Percentiles rank a stretch among this genome's conserved stretches.
phyloP scores from a whole-genome alignment of 106 monocot species.

The Vanilla planifolia region DNA sequence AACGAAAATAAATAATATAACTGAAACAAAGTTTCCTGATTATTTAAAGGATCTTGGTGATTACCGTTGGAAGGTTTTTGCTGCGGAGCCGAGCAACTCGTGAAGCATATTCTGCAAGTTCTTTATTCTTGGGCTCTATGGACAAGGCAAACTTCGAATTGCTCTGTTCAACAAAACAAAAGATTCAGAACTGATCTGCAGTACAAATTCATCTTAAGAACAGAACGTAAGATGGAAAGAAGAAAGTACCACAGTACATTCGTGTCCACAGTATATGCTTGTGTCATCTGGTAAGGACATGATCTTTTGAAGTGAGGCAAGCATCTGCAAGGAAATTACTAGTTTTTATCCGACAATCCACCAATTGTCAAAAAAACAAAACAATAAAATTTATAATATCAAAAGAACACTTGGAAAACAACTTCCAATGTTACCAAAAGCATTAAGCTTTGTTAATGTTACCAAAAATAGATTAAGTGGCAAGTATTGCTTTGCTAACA shows the following conservation, averaged over 20 bases:
- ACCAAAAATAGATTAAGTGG: too few relatives aligned
- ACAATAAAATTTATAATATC: too few relatives aligned
- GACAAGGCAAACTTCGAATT: conserved; percentile 94
- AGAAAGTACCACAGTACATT: conserved; percentile 79
- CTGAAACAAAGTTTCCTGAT: too few relatives aligned
- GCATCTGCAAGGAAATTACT: conserved; percentile 67
- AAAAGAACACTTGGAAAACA: too few relatives aligned
- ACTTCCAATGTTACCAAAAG: too few relatives aligned
- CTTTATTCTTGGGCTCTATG: conserved; percentile 75
- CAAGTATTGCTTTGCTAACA: too few relatives aligned
- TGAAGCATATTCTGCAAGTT: conserved; percentile 57
- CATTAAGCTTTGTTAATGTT: too few relatives aligned
- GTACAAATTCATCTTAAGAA: background rate
- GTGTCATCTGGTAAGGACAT: conserved; percentile 79
- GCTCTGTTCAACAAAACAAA: conserved; percentile 41
- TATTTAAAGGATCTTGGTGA: too few relatives aligned
- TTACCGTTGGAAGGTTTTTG: conserved; percentile 81
- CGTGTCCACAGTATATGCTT: conserved; percentile 89
- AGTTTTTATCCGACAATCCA: too few relatives aligned
- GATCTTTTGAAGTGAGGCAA: conserved; percentile 61
- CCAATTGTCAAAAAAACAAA: too few relatives aligned
- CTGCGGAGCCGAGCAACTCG: conserved; percentile 54
- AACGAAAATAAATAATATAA: too few relatives aligned
- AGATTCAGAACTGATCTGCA: background rate
- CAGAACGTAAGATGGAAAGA: background rate